These are phyloP conservation scores for Canavalia gladiata DNA, from an alignment of 306 rosid species.

Conservation along the genomic window DNA sequence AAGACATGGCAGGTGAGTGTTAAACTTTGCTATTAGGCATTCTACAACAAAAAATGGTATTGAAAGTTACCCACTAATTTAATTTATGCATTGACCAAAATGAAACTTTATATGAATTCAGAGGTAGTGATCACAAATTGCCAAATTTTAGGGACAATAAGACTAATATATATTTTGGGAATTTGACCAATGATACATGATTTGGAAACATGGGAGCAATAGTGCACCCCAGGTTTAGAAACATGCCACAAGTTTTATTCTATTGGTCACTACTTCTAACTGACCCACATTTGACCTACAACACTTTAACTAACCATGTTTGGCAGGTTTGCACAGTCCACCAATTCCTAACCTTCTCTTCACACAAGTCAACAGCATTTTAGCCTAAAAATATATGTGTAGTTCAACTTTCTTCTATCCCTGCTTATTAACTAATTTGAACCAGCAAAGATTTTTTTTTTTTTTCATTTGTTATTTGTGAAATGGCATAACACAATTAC, in stretches of 20 bases:
- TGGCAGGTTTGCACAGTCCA: conserved; percentile 26
- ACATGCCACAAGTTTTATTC: not conserved
- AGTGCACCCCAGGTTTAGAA: conserved; percentile 1
- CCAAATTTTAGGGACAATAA: conserved; percentile 34
- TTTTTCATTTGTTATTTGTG: conserved; percentile 16
- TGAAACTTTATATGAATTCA: not conserved
- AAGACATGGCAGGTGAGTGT: conserved; percentile 90
- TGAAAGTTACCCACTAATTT: conserved; percentile 9
- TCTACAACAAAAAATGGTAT: not conserved
- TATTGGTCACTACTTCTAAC: conserved; percentile 21
- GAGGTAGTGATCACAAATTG: not conserved
- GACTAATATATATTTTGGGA: not conserved
- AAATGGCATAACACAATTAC: not conserved
- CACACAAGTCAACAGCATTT: conserved; percentile 37
- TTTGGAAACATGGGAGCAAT: not conserved
- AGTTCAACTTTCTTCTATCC: conserved; percentile 38
- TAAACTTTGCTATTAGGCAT: not conserved
- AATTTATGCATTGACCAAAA: not conserved
- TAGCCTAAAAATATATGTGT: not conserved
- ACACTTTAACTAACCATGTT: conserved; percentile 42
- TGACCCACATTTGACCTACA: conserved; percentile 30
- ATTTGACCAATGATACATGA: conserved; percentile 18
- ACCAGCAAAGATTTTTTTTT: not conserved
- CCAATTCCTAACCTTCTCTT: conserved; percentile 58
- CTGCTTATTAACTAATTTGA: conserved; percentile 35